A percentile compares a stretch with the other conserved stretches of the same genome.
Conservation (phyloP, 306 rosid genomes). For the Acacia confusa region DNA sequence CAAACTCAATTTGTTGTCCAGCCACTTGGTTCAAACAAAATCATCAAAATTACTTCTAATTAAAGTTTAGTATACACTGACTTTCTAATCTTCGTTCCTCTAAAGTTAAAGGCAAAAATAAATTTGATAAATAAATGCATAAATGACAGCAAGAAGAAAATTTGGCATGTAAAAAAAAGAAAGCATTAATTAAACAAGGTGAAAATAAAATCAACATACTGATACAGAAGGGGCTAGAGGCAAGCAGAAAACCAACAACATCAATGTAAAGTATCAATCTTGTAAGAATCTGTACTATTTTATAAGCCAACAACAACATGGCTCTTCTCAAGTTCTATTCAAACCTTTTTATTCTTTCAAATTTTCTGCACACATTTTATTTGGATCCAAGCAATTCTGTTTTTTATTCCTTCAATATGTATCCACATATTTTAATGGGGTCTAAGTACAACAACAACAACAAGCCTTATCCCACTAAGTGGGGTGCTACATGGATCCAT, state of each 20-base stretch:
- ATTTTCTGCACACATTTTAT: not conserved
- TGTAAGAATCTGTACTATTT: not conserved
- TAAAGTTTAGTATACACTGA: not conserved
- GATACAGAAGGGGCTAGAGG: slow-evolving; percentile 7
- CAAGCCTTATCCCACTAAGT: too few species aligned
- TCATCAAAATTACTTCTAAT: slow-evolving; percentile 8
- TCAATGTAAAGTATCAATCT: not conserved
- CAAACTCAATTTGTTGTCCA: slow-evolving; percentile 7
- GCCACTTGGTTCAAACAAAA: not conserved
- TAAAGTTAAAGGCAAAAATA: slow-evolving; percentile 8
- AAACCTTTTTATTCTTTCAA: not conserved
- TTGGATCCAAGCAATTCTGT: not conserved
- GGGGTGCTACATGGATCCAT: too few species aligned
- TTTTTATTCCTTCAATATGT: not conserved
- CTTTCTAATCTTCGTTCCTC: slow-evolving; percentile 4
- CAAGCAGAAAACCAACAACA: slow-evolving; percentile 5
- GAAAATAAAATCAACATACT: slow-evolving; percentile 26
- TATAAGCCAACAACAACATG: not conserved
- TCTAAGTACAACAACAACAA: not conserved
- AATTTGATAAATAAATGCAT: slow-evolving; percentile 18
- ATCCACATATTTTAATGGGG: not conserved
- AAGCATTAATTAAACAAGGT: slow-evolving; percentile 24
- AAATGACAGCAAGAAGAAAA: not conserved
- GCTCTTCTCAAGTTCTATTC: not conserved
- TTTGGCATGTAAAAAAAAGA: slow-evolving; percentile 13